Base-by-base conservation (phyloP, 1,139 yeast genomes). In the Nematodospora anomalae region DNA sequence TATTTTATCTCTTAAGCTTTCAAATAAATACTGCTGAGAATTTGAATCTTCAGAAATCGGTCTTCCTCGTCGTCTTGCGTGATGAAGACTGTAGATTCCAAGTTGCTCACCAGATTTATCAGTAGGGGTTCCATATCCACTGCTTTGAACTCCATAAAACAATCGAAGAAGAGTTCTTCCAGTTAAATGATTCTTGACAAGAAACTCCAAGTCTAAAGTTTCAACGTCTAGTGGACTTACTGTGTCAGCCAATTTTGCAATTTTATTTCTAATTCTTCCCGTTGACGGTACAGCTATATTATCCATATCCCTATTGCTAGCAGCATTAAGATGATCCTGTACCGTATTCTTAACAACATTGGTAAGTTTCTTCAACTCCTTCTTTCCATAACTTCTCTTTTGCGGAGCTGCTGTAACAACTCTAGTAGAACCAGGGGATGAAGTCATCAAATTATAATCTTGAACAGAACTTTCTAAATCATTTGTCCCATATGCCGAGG, bases 341-440 rank as follows among this genome's bases (percentile, higher is more conserved):
- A 86, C 87, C 0, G 90, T 83, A 18, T 76, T 75, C 48, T 83
- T 85, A 28, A 86, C 87, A 18, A 71, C 85, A 50, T 75, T 79
- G 26, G 80, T 79, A 37, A 83, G 62, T 35, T 82, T 83, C 43
- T 81, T 75, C 35, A 83, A 64, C 51, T 83, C 76, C 41, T 63
- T 62, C 42, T 64, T 63, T 20, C 73, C 61, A 38, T 70, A 70
- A 36, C 60, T 55, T 38, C 55, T 55, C 41, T 54, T 59, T 39
- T 49, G 47, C 4, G 58, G 49, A 2, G 58, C 43, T 11, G 31
- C 37, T 2, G 37, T 14, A 6, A 16, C 18, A 21, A 9, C 15
- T 12, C n/a, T 14, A 14, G 10, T 16, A 12, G 22, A 7, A 10
- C 23, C 11, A 16, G 24, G 14, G 14, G 26, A 28, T 9, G 40